Evolutionary conservation across 768 basidiomycete species (phyloP), one percentile per base, ranked within the genome.

Genomic region (Termitomyces sp.): DNA sequence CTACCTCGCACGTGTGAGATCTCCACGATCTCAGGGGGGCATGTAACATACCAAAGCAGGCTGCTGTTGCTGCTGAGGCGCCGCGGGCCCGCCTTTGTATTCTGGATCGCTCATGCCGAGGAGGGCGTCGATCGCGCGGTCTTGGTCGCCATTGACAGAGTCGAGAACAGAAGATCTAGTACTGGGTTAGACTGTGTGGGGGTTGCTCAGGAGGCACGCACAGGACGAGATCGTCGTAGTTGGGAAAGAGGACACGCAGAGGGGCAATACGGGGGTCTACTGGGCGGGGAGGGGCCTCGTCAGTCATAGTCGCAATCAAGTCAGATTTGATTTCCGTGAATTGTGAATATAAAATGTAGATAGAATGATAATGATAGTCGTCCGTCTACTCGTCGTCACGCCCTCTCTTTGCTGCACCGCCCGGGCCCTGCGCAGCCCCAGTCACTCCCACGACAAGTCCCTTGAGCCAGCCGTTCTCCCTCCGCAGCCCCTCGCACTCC

Each of bases 381-480:
- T 10, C 24, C 1, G 5, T 34, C 18, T 62, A 56, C 1, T 41
- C 54, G 27, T 67, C 67, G 13, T 68, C 68, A 16, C 67, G 56
- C 5, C 36, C 34, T 43, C 68, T 59, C 63, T 69, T 69, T 16
- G 53, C 49, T 24, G 66, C 67, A 1, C 37, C 57, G 24, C 65
- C 61, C 2, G 76, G 72, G 18, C 67, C 74, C 59, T 79, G 77
- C 27, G 77, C 85, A 36, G 82, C 89, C 22, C 90, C 89, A 0
- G 92, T 92, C 13, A 92, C 89, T 29, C 90, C 90, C 3, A 94
- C 91, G 6, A 96, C 91, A 14, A 96, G 73, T 0, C 92, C 90
- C 73, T 94, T 91, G 62, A 96, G 70, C 92, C 93, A 96, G 1
- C 90, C 89, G 65, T 97, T 97, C 75, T 97, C 94, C 57, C 90